Conservation (phyloP, 768 basidiomycete species). For the Boletales sp. region DNA sequence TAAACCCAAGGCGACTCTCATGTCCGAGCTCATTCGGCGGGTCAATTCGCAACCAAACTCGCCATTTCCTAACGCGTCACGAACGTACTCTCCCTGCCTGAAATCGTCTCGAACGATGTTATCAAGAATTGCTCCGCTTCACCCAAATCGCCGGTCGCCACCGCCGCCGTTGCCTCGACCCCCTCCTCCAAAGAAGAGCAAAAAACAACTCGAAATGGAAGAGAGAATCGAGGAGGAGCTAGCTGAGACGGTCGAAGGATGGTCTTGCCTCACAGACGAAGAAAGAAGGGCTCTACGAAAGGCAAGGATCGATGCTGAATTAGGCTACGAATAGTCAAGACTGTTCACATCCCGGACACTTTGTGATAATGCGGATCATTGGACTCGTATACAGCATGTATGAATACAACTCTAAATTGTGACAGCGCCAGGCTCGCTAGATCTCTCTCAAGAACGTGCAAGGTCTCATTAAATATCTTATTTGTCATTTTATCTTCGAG, state of each 20-base stretch:
- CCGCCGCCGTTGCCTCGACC: constrained; percentile 70
- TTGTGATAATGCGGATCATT: background rate
- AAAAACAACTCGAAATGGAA: constrained; percentile 72
- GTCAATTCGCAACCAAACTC: constrained; percentile 66
- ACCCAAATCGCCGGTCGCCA: constrained; percentile 68
- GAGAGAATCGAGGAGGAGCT: constrained; percentile 81
- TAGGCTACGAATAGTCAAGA: constrained; percentile 47
- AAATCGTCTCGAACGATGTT: constrained; percentile 63
- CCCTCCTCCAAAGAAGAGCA: constrained; percentile 72
- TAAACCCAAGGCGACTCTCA: constrained; percentile 55
- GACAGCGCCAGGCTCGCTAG: background rate
- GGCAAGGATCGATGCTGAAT: constrained; percentile 60
- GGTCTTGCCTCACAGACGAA: constrained; percentile 40
- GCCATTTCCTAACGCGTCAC: constrained; percentile 33
- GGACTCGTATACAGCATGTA: constrained; percentile 3
- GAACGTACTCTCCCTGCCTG: constrained; percentile 58
- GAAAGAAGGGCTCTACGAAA: constrained; percentile 52
- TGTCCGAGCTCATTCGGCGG: constrained; percentile 74
- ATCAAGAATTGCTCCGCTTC: constrained; percentile 70
- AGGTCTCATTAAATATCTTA: background rate
- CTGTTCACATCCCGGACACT: background rate
- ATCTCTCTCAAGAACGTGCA: background rate
- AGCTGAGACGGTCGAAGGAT: constrained; percentile 67
- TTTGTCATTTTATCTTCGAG: background rate
- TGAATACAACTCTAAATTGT: constrained; percentile 1